Evolutionary conservation across 192 early-diverging fungal genomes (phyloP).

Genomic region (Linnemannia elongata): DNA sequence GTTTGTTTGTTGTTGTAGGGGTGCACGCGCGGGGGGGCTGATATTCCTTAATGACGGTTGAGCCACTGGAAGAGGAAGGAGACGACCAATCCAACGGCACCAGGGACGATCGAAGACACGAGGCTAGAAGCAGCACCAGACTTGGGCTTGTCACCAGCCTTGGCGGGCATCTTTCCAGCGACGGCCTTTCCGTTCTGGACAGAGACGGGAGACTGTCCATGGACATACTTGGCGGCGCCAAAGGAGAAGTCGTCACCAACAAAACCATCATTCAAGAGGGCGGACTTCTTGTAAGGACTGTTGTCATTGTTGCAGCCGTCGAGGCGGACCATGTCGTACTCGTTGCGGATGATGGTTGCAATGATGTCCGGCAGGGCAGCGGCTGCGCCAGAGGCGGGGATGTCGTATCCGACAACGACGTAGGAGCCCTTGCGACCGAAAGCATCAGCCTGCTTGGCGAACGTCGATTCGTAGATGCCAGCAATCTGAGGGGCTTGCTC

Average conservation of each 20-base stretch:
- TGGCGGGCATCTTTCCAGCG: slow-evolving; percentile 40
- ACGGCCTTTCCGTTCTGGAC: slow-evolving; percentile 49
- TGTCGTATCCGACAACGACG: slow-evolving; percentile 64
- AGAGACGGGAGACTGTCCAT: slow-evolving; percentile 58
- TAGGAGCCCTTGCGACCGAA: slow-evolving; percentile 63
- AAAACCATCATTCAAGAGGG: slow-evolving; percentile 49
- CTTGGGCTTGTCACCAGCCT: slow-evolving; percentile 4
- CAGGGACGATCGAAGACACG: neutral
- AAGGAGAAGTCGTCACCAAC: slow-evolving; percentile 62
- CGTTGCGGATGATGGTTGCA: slow-evolving; percentile 54
- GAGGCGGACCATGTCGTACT: slow-evolving; percentile 66
- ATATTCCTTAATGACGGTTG: neutral
- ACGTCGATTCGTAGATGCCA: slow-evolving; percentile 54
- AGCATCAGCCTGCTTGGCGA: slow-evolving; percentile 60
- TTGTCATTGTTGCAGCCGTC: slow-evolving; percentile 68
- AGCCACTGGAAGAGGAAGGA: neutral
- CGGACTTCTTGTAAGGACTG: slow-evolving; percentile 58
- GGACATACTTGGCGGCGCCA: slow-evolving; percentile 58
- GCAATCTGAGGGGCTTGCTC: slow-evolving; percentile 60
- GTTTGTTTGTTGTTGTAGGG: neutral
- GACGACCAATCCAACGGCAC: neutral
- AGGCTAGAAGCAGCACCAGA: neutral
- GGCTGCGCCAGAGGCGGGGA: slow-evolving; percentile 62
- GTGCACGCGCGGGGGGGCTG: neutral
- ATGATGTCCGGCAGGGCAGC: slow-evolving; percentile 61